phyloP scores from a whole-genome alignment of 2,329 filamentous ascomycete species.

The Penicillium sp. region DNA sequence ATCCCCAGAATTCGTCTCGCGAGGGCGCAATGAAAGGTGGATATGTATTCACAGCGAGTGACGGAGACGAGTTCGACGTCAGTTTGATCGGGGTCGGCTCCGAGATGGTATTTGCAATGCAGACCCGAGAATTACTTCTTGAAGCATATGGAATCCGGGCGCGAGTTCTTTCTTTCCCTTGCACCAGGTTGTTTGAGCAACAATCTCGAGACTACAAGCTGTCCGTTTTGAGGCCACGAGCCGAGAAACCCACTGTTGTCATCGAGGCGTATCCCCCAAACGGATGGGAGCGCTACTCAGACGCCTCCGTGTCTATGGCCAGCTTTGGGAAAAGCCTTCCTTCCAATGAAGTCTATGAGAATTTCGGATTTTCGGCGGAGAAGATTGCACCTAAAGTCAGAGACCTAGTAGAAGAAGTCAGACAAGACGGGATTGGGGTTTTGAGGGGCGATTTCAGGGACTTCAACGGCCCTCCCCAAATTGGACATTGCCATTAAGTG shows the following conservation, averaged over 20 bases:
- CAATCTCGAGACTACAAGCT: conserved; percentile 48
- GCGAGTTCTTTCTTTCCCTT: conserved; percentile 52
- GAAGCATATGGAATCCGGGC: conserved; percentile 27
- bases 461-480: conserved; percentile 6
- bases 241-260: conserved; percentile 42
- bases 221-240: conserved; percentile 38
- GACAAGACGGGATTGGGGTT: conserved; percentile 10
- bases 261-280: conserved; percentile 50
- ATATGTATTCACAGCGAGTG: conserved; percentile 39
- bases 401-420: conserved; percentile 16
- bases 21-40: conserved; percentile 40
- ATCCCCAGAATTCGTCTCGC: conserved; percentile 40
- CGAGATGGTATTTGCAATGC: conserved; percentile 49
- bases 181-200: conserved; percentile 49
- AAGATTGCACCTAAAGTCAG: conserved; percentile 13
- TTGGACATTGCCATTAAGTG: neutral
- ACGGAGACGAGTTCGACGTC: conserved; percentile 37
- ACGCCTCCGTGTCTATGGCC: conserved; percentile 50
- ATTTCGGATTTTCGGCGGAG: conserved; percentile 23
- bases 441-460: conserved; percentile 20
- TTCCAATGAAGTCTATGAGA: conserved; percentile 23
- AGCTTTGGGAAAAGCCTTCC: conserved; percentile 43
- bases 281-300: conserved; percentile 54
- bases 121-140: conserved; percentile 41
- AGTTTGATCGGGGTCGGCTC: conserved; percentile 53